Conservation (phyloP, 805 yeast species). For the Candida verbasci region DNA sequence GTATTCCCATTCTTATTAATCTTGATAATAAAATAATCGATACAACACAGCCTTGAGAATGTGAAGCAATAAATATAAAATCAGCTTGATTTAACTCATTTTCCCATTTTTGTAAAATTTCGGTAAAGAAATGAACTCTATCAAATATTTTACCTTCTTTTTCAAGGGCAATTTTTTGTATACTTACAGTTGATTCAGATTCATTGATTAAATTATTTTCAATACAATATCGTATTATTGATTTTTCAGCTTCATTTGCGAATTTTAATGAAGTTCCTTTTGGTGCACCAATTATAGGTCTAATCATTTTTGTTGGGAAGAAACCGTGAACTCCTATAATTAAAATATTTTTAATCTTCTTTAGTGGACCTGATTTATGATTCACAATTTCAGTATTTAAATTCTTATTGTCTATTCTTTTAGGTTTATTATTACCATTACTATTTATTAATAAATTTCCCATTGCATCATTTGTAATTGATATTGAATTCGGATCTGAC, state of each 20-base stretch:
- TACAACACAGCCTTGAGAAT: conserved; percentile 95
- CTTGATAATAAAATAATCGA: conserved; percentile 73
- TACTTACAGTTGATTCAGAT: conserved; percentile 33
- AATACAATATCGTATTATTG: conserved; percentile 59
- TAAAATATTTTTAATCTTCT: conserved; percentile 52
- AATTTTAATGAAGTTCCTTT: conserved; percentile 92
- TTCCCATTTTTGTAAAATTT: conserved; percentile 65
- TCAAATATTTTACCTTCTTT: conserved; percentile 89
- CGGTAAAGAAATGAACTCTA: conserved; percentile 76
- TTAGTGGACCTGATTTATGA: conserved; percentile 25
- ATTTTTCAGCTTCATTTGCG: conserved; percentile 83
- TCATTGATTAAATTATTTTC: conserved; percentile 35
- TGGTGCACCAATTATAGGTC: conserved; percentile 91
- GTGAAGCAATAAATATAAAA: conserved; percentile 86
- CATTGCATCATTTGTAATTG: conserved; percentile 38
- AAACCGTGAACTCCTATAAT: conserved; percentile 96
- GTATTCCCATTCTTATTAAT: conserved; percentile 54
- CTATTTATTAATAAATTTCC: conserved; percentile 37
- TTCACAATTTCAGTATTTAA: conserved; percentile 15
- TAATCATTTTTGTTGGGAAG: conserved; percentile 80
- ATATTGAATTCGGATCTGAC: conserved; percentile 27
- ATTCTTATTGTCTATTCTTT: conserved; percentile 12
- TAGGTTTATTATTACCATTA: not conserved
- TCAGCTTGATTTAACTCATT: conserved; percentile 64
- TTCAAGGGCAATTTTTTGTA: conserved; percentile 91